Percentiles rank a stretch among this genome's conserved stretches.
Conservation (phyloP, 345 rosid genomes). For the Populus davidiana region DNA sequence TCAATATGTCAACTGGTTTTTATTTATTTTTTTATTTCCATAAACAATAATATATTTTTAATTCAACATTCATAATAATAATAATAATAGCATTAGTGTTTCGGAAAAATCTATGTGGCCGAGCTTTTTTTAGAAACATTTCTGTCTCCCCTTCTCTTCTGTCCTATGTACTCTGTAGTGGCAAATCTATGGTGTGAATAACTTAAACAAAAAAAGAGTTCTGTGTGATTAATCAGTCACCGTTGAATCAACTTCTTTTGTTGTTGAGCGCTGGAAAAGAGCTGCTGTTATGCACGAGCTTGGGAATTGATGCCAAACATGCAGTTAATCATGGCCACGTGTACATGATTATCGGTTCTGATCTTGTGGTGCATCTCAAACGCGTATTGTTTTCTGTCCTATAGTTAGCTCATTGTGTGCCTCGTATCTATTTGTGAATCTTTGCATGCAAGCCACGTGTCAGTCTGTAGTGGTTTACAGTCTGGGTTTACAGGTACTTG, state of each 20-base stretch:
- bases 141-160: neutral
- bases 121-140: neutral
- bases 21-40: neutral
- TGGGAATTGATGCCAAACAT: neutral
- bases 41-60: too few species aligned
- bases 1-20: neutral
- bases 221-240: neutral
- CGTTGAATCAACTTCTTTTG: neutral
- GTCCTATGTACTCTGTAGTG: neutral
- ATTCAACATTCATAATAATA: too few species aligned
- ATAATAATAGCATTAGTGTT: neutral
- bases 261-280: neutral
- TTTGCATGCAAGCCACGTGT: slow-evolving; percentile 14
- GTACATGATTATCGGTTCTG: neutral
- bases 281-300: neutral
- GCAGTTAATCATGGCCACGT: neutral
- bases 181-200: neutral
- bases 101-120: slow-evolving; percentile 4
- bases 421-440: neutral
- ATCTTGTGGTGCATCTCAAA: neutral
- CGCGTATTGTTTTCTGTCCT: neutral
- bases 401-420: neutral
- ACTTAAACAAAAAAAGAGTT: neutral
- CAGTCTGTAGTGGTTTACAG: neutral
- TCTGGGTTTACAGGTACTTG: neutral